Conservation (phyloP, 306 rosid genomes). For the Biancaea sappan region DNA sequence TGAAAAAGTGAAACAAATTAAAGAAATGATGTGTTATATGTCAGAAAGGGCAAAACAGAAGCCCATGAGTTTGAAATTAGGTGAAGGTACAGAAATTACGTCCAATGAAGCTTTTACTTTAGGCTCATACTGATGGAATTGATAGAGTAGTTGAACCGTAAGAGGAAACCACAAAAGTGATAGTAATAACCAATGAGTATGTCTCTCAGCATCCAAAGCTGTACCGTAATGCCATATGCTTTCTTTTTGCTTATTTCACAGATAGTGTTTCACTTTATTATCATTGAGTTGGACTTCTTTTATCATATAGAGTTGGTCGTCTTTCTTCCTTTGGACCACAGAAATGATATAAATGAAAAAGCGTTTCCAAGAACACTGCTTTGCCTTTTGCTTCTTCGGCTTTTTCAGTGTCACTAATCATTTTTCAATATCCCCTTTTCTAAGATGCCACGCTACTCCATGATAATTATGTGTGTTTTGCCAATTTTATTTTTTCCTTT, state of each 20-base stretch:
- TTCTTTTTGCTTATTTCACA: conserved; percentile 28
- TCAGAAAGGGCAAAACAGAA: no score
- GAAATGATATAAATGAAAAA: not conserved
- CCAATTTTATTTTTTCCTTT: not conserved
- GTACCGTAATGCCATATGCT: conserved; percentile 7
- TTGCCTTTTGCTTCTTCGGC: conserved; percentile 25
- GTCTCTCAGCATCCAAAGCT: conserved; percentile 30
- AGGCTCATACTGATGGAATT: not conserved
- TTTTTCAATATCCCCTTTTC: conserved; percentile 31
- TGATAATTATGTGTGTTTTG: conserved; percentile 17
- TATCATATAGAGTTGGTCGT: no score
- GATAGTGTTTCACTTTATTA: conserved; percentile 23
- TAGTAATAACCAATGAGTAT: conserved; percentile 13
- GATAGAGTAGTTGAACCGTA: conserved; percentile 19
- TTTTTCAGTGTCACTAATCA: conserved; percentile 23
- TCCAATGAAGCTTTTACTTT: not conserved
- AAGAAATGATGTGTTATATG: no score
- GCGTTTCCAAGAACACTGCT: not conserved
- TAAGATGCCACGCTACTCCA: conserved; percentile 18
- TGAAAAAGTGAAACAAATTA: no score
- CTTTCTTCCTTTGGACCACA: no score
- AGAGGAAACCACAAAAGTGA: conserved; percentile 11
- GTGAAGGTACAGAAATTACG: not conserved
- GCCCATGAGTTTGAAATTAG: not conserved
- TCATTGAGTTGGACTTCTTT: no score